Evolutionary conservation across 768 basidiomycete genomes (phyloP).

Genomic region (Phylloporus sp.): DNA sequence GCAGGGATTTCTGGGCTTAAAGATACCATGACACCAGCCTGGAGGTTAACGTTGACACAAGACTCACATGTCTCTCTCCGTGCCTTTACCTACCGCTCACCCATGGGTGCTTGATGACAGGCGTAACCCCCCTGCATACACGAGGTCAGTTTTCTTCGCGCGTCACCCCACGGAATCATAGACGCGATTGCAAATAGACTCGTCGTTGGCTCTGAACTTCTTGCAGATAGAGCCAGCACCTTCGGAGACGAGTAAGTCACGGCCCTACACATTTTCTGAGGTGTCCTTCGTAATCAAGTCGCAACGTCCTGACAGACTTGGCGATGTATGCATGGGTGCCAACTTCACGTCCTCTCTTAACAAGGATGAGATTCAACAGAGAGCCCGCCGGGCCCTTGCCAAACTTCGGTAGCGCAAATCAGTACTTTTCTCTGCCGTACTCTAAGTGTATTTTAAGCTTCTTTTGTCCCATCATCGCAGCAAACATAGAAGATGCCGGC

Average conservation of each 20-base stretch:
- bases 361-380: background rate
- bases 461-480: conserved; percentile 10
- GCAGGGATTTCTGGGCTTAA: too few species aligned
- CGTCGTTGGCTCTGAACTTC: conserved; percentile 12
- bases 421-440: background rate
- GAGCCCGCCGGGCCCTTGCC: conserved; percentile 5
- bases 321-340: conserved; percentile 9
- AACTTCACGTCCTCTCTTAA: conserved; percentile 3
- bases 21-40: too few species aligned
- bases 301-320: background rate
- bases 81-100: background rate
- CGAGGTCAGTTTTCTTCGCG: background rate
- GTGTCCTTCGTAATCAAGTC: background rate
- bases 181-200: background rate
- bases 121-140: background rate
- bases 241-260: conserved; percentile 4
- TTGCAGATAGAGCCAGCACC: conserved; percentile 5
- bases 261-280: background rate
- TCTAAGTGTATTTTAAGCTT: conserved; percentile 4
- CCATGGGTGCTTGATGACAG: background rate
- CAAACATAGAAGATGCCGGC: conserved; percentile 1
- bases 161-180: background rate
- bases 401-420: conserved; percentile 6
- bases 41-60: too few species aligned
- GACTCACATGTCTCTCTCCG: background rate